Percentiles rank a stretch among this genome's conserved stretches.
phyloP scores from a whole-genome alignment of 1,139 yeast genomes.

The Hyphopichia burtonii region DNA sequence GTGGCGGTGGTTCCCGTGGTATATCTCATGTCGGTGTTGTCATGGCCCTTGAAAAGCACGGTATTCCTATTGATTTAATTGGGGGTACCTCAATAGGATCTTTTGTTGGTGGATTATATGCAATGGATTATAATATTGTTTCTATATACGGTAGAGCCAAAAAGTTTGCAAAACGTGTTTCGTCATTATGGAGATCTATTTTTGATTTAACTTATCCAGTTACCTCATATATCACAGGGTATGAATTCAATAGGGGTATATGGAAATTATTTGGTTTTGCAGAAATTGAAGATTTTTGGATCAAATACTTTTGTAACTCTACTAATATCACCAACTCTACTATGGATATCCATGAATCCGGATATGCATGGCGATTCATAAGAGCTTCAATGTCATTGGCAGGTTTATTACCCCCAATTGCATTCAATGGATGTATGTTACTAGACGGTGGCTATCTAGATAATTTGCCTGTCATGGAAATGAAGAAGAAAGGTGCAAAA shows the following conservation, averaged over 20 bases:
- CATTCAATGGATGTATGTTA: conserved; percentile 88
- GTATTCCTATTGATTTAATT: conserved; percentile 88
- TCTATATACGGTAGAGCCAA: conserved; percentile 90
- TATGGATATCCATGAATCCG: conserved; percentile 91
- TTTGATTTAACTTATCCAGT: conserved; percentile 90
- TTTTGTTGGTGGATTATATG: conserved; percentile 92
- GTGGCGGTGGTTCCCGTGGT: conserved; percentile 98
- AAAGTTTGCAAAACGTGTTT: conserved; percentile 77
- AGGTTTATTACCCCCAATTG: conserved; percentile 85
- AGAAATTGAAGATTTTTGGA: conserved; percentile 96
- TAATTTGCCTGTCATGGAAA: conserved; percentile 86
- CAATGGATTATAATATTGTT: conserved; percentile 85
- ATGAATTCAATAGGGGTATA: conserved; percentile 92
- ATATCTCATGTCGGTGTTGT: conserved; percentile 89
- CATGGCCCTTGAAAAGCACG: conserved; percentile 89
- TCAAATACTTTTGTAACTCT: conserved; percentile 82
- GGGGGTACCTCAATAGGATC: conserved; percentile 98
- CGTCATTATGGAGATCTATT: conserved; percentile 82
- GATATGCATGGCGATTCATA: conserved; percentile 93
- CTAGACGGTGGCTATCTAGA: conserved; percentile 96
- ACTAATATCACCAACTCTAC: conserved; percentile 95
- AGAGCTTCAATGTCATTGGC: conserved; percentile 97
- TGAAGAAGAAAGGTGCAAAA: conserved; percentile 86
- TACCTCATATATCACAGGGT: conserved; percentile 94
- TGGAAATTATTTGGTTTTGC: conserved; percentile 94